Evolutionary conservation across 2,329 filamentous ascomycete species (phyloP).

Genomic region (Pyricularia sp.): DNA sequence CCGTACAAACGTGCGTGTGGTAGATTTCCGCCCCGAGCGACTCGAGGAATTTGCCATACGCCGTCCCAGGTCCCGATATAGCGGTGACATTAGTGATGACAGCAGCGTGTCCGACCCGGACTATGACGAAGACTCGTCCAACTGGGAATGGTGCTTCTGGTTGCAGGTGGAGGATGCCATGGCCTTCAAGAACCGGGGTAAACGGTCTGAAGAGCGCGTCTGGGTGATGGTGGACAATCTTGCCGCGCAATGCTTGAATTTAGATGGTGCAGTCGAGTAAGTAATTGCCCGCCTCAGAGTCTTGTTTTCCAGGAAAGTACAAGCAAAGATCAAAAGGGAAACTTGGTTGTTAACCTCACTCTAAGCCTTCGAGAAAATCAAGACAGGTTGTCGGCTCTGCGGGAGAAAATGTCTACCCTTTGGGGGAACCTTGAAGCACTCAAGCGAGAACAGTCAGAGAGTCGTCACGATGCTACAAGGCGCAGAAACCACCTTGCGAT

Average conservation of each 20-base stretch:
- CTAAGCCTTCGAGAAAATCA: constrained; percentile 41
- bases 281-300: constrained; percentile 5
- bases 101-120: constrained; percentile 38
- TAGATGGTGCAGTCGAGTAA: constrained; percentile 35
- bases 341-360: constrained; percentile 21
- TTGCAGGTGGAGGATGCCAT: constrained; percentile 65
- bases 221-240: constrained; percentile 60
- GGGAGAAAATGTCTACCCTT: constrained; percentile 63
- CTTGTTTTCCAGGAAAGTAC: constrained; percentile 8
- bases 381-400: constrained; percentile 40
- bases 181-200: constrained; percentile 8
- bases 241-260: constrained; percentile 37
- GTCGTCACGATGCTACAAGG: constrained; percentile 3
- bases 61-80: constrained; percentile 15
- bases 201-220: constrained; percentile 36
- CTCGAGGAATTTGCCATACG: constrained; percentile 62
- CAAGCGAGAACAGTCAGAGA: constrained; percentile 32
- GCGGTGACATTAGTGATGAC: constrained; percentile 28
- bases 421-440: constrained; percentile 82
- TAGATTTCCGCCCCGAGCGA: constrained; percentile 66
- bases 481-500: constrained; percentile 12
- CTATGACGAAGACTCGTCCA: constrained; percentile 7
- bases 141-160: constrained; percentile 80
- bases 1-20: constrained; percentile 60
- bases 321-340: not conserved